Evolutionary conservation across 31 red algal species (phyloP).

Genomic region (Odonthalia washingtoniensis): DNA sequence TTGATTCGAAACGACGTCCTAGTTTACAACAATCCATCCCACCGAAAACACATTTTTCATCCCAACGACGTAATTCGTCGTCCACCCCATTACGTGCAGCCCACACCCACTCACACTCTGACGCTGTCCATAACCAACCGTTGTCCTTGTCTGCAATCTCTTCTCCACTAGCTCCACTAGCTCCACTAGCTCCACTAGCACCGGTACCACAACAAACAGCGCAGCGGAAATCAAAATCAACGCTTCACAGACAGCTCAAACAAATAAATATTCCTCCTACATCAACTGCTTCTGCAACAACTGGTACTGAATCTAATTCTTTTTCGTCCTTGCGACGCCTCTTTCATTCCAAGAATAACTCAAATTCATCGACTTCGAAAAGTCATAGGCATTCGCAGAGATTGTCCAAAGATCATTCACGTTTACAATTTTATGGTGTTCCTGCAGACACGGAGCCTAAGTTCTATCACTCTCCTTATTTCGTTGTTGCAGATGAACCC

Average conservation of each 20-base stretch:
- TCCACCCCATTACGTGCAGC: neutral
- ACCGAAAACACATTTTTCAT: too few species aligned
- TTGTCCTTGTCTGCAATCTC: neutral
- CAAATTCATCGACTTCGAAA: too few species aligned
- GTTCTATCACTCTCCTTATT: neutral
- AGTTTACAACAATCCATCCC: too few species aligned
- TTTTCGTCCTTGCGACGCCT: neutral
- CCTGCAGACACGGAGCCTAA: neutral
- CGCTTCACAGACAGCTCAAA: too few species aligned
- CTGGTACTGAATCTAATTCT: neutral
- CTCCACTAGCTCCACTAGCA: conserved; percentile 1
- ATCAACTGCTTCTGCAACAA: too few species aligned
- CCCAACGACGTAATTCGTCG: too few species aligned
- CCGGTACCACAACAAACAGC: too few species aligned
- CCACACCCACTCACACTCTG: neutral
- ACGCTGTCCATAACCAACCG: neutral
- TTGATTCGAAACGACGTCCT: neutral
- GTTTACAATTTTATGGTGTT: neutral
- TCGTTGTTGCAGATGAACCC: neutral
- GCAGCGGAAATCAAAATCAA: too few species aligned
- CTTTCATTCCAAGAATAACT: neutral
- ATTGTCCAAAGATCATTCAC: neutral
- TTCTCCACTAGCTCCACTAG: neutral
- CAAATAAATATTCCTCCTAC: too few species aligned
- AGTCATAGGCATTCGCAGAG: too few species aligned